These are phyloP conservation scores for Colletotrichum camelliae DNA, from an alignment of 2,329 filamentous ascomycete genomes.

Conservation along the genomic window DNA sequence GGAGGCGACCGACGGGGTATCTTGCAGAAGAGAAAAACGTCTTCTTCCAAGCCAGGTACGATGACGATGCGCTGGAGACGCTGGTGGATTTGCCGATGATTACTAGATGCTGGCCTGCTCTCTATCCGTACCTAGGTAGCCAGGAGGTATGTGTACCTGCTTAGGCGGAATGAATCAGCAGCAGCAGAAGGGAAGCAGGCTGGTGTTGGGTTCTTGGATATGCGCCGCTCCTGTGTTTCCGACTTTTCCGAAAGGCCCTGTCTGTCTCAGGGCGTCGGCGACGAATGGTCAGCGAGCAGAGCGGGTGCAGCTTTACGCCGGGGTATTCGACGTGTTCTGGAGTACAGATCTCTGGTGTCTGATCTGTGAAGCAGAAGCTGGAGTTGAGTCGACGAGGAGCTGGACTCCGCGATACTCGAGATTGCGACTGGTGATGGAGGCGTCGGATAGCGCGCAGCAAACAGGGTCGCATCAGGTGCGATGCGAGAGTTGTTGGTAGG, in stretches of 20 bases:
- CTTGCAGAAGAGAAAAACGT: neutral
- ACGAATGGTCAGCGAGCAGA: neutral
- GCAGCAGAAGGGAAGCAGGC: no score
- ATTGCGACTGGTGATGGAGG: neutral
- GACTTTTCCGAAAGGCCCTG: neutral
- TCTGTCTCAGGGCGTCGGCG: neutral
- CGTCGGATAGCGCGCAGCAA: slow-evolving; percentile 8
- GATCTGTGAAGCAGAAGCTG: neutral
- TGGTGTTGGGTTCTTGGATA: neutral
- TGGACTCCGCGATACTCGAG: neutral
- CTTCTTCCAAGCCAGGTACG: neutral
- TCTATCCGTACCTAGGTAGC: neutral
- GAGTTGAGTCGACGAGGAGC: neutral
- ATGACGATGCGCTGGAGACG: neutral
- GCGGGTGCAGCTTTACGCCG: neutral
- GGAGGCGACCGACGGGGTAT: neutral
- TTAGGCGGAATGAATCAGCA: neutral
- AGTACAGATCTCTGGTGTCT: neutral
- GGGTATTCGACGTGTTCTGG: neutral
- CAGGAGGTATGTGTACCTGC: neutral
- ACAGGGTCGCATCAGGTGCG: slow-evolving; percentile 8
- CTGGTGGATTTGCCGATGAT: neutral
- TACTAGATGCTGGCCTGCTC: no score
- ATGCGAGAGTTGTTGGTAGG: neutral
- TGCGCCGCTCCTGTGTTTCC: neutral